Percentiles rank a stretch among this genome's conserved stretches.
Evolutionary conservation across 148 eudicot genomes (phyloP).

Genomic region (Rhododendron molle): DNA sequence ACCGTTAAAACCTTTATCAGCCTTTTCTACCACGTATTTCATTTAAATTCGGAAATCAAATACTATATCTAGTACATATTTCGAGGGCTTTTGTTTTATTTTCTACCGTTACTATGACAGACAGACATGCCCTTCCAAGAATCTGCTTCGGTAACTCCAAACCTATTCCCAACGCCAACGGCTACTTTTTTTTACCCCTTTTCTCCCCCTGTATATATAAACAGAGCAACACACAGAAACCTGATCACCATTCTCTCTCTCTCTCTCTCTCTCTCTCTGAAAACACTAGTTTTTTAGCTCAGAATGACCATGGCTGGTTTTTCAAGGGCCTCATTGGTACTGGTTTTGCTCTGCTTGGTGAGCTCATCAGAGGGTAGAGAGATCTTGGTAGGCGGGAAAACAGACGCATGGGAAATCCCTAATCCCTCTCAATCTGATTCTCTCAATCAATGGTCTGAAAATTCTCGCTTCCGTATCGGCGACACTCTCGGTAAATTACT

Average conservation of each 20-base stretch:
- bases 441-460: constrained; percentile 64
- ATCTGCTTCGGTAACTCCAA: background rate
- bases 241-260: background rate
- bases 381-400: constrained; percentile 51
- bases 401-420: constrained; percentile 56
- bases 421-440: constrained; percentile 45
- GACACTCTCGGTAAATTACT: constrained; percentile 50
- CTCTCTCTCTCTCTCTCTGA: background rate
- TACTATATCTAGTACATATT: background rate
- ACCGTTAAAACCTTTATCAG: background rate
- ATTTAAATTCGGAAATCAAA: background rate
- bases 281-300: background rate
- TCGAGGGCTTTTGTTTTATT: background rate
- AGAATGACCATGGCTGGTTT: constrained; percentile 20
- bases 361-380: constrained; percentile 48
- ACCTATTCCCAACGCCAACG: background rate
- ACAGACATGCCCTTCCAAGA: background rate
- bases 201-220: background rate
- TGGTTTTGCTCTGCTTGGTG: constrained; percentile 15
- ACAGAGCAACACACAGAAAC: background rate
- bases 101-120: background rate
- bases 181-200: background rate
- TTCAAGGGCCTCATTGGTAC: constrained; percentile 16
- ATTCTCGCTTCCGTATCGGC: constrained; percentile 43
- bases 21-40: background rate